These are phyloP conservation scores for Lachnellula hyalina DNA, from an alignment of 2,329 filamentous ascomycete genomes.

Conservation along the genomic window DNA sequence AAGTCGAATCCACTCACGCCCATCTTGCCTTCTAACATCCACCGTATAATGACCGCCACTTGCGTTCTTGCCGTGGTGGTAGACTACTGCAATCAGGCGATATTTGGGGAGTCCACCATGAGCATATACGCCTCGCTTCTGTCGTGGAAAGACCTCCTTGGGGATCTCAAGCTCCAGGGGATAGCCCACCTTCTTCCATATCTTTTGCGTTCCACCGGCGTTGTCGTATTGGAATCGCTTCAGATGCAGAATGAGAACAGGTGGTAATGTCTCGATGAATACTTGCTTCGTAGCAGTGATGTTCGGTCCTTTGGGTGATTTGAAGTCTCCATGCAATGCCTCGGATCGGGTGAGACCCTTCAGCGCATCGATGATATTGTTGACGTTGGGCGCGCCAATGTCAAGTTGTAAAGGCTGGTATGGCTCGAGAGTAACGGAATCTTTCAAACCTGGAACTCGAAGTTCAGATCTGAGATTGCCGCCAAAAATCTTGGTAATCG, in stretches of 20 bases:
- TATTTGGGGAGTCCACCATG: conserved; percentile 75
- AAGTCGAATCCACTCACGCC: conserved; percentile 90
- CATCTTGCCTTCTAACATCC: conserved; percentile 91
- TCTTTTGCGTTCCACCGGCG: conserved; percentile 84
- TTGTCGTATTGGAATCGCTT: conserved; percentile 97
- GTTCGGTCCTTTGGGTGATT: conserved; percentile 69
- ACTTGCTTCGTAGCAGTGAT: conserved; percentile 86
- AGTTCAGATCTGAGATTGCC: conserved; percentile 88
- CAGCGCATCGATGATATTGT: conserved; percentile 87
- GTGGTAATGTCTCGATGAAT: conserved; percentile 85
- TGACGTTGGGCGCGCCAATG: conserved; percentile 79
- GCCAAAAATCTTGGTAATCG: conserved; percentile 90
- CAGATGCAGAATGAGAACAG: conserved; percentile 87
- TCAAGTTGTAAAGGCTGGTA: conserved; percentile 94
- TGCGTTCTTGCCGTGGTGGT: conserved; percentile 96
- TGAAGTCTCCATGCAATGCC: conserved; percentile 78
- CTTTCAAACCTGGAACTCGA: conserved; percentile 77
- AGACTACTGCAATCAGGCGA: conserved; percentile 82
- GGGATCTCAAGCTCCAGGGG: conserved; percentile 92
- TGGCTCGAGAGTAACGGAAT: conserved; percentile 86
- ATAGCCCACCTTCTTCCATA: conserved; percentile 97
- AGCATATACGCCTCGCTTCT: conserved; percentile 59
- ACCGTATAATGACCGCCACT: conserved; percentile 96
- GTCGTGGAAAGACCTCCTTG: conserved; percentile 76
- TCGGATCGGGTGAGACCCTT: conserved; percentile 80